phyloP scores from a whole-genome alignment of 768 basidiomycete genomes.

The Podaxis pistillaris region DNA sequence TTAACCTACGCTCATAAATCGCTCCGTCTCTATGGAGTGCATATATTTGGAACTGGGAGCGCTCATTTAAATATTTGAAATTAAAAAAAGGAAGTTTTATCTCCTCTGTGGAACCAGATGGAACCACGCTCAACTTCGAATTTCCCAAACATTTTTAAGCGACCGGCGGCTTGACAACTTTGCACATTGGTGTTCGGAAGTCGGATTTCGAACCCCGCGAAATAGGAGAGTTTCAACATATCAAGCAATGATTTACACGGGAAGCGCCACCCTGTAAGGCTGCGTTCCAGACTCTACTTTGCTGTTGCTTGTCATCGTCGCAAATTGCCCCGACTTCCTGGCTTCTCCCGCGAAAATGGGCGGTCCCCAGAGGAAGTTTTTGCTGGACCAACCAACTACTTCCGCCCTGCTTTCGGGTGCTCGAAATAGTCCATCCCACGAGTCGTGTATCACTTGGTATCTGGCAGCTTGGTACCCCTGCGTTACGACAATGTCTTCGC shows the following conservation, averaged over 20 bases:
- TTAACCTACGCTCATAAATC: background rate
- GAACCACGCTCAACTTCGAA: background rate
- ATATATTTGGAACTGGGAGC: too few species aligned
- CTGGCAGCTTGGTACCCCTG: background rate
- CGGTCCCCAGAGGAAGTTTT: background rate
- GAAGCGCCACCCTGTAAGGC: background rate
- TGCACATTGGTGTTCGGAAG: too few species aligned
- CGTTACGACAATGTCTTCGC: background rate
- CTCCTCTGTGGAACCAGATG: background rate
- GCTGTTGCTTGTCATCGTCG: background rate
- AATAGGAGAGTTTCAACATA: background rate
- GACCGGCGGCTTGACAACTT: background rate
- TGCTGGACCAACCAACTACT: background rate
- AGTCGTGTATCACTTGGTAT: background rate
- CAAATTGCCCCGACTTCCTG: background rate
- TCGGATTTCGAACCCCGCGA: slow-evolving; percentile 7
- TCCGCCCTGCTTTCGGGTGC: background rate
- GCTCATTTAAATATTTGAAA: background rate
- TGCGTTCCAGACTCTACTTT: background rate
- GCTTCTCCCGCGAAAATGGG: slow-evolving; percentile 2
- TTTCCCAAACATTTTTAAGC: background rate
- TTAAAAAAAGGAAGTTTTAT: background rate
- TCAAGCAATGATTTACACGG: slow-evolving; percentile 1
- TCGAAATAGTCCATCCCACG: slow-evolving; percentile 2
- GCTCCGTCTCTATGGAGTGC: background rate